Evolutionary conservation across 768 basidiomycete species (phyloP).

Genomic region (Leccinum imitatum): DNA sequence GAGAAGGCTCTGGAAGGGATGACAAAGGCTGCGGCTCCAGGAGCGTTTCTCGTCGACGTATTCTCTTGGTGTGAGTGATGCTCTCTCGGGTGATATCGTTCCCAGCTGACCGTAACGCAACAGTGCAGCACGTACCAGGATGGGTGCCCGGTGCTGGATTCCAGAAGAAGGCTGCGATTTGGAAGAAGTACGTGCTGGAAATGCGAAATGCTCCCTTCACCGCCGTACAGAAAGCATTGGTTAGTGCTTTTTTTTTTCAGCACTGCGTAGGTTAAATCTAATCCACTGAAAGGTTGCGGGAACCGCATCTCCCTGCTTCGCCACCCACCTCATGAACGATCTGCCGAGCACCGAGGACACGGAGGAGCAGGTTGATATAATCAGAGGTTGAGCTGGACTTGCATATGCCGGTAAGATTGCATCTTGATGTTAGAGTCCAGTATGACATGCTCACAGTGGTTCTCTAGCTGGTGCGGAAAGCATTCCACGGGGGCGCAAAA

Average conservation of each 20-base stretch:
- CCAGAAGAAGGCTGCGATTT: conserved; percentile 48
- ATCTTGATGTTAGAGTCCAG: neutral
- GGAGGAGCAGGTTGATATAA: conserved; percentile 31
- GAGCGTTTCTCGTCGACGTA: conserved; percentile 52
- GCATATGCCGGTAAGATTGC: conserved; percentile 44
- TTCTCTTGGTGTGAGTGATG: conserved; percentile 40
- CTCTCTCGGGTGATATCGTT: neutral
- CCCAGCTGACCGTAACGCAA: conserved; percentile 6
- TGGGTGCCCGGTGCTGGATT: conserved; percentile 56
- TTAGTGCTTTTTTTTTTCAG: conserved; percentile 21
- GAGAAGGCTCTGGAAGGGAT: conserved; percentile 52
- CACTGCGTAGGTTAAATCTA: neutral
- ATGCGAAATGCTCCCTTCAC: conserved; percentile 49
- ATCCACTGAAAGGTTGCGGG: conserved; percentile 18
- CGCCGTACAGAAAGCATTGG: conserved; percentile 39
- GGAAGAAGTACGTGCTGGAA: conserved; percentile 46
- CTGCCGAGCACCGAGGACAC: conserved; percentile 10
- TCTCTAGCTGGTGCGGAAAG: conserved; percentile 42
- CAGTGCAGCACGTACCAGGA: conserved; percentile 53
- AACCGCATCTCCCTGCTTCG: conserved; percentile 33
- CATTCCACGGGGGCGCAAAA: neutral
- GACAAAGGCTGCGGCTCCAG: conserved; percentile 49
- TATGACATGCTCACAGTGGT: conserved; percentile 4
- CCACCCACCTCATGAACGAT: conserved; percentile 27
- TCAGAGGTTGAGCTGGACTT: conserved; percentile 45